phyloP scores from a whole-genome alignment of 805 yeast genomes.

The Hanseniaspora mollemarum region DNA sequence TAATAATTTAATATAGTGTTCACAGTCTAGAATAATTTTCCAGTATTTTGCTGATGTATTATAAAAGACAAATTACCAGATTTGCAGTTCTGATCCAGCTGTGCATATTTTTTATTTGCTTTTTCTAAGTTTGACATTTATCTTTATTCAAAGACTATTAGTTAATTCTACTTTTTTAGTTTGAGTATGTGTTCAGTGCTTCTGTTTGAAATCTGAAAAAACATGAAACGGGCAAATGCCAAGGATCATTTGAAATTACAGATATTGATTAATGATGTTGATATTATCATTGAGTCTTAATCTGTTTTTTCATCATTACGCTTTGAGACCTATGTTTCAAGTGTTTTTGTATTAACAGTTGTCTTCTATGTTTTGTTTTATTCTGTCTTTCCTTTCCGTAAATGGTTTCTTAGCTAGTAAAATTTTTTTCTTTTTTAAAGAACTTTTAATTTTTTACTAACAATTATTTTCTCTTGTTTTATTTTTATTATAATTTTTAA shows the following conservation, averaged over 20 bases:
- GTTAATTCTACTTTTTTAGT: background rate
- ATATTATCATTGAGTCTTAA: too few species aligned
- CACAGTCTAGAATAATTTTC: constrained; percentile 14
- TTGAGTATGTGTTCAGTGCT: background rate
- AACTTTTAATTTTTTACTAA: constrained; percentile 14
- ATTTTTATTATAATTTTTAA: constrained; percentile 26
- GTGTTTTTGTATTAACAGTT: background rate
- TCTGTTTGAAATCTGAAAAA: background rate
- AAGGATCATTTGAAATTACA: background rate
- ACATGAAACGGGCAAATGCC: too few species aligned
- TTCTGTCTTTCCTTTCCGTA: constrained; percentile 14
- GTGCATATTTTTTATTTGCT: constrained; percentile 7
- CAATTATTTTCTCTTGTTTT: constrained; percentile 16
- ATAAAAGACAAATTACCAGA: constrained; percentile 11
- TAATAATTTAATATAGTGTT: constrained; percentile 5
- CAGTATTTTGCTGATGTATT: constrained; percentile 15
- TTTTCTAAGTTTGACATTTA: background rate
- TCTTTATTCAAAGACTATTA: background rate
- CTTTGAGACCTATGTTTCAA: background rate
- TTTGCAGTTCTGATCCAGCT: constrained; percentile 14
- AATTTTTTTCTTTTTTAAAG: background rate
- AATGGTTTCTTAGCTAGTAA: constrained; percentile 4
- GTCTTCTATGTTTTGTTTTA: background rate
- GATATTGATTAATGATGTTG: background rate
- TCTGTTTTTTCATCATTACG: too few species aligned